Evolutionary conservation across 1,284 basidiomycete species (phyloP).

Genomic region (Omphalotus olearius): DNA sequence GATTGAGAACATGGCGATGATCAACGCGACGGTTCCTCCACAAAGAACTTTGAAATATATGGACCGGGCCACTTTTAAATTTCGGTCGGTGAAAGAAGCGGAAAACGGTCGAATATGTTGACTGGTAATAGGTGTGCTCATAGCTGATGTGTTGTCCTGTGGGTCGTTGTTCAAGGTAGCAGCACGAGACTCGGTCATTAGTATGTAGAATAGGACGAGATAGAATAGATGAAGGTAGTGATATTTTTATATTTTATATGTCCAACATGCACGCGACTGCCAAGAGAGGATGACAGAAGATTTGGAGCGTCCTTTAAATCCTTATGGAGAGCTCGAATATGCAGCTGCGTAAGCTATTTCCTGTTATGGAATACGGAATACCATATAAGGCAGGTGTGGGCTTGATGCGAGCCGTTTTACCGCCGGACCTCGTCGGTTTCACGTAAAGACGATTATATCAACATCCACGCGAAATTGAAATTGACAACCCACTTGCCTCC

Average conservation of each 20-base stretch:
- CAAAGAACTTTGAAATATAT: slow-evolving; percentile 33
- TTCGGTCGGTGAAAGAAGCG: slow-evolving; percentile 14
- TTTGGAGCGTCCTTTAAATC: background rate
- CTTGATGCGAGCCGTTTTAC: background rate
- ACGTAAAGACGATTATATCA: no score
- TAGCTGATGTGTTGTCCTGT: background rate
- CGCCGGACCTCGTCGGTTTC: background rate
- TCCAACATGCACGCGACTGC: background rate
- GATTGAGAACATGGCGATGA: slow-evolving; percentile 34
- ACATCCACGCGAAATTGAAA: no score
- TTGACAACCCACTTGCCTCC: no score
- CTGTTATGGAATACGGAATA: background rate
- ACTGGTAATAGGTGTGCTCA: background rate
- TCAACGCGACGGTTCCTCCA: slow-evolving; percentile 27
- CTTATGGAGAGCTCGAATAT: no score
- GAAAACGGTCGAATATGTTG: slow-evolving; percentile 12
- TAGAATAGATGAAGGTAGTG: background rate
- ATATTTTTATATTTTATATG: background rate
- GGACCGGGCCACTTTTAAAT: slow-evolving; percentile 22
- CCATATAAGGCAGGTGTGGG: background rate
- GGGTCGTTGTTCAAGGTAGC: background rate
- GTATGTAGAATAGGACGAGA: background rate
- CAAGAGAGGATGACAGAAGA: background rate
- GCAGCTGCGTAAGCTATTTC: background rate
- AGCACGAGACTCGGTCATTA: background rate